Base-by-base conservation (phyloP, 164 flowering plant genomes). In the Tinospora cordifolia region DNA sequence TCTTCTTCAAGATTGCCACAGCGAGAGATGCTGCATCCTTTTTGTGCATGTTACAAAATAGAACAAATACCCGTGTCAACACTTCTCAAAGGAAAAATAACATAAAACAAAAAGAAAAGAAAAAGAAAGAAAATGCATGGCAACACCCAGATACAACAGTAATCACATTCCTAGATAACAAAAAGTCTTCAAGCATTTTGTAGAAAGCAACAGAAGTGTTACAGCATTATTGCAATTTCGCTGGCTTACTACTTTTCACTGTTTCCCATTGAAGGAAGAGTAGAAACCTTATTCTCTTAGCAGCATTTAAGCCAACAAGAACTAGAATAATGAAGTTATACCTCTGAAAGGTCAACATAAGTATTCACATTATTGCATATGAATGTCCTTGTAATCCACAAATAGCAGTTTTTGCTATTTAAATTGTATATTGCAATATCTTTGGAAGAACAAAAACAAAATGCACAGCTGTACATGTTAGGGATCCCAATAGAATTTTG, bases 21-120 rank as follows among this genome's bases (percentile, higher is more conserved):
- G 90, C 83, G 17, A 92, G 86, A 25, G 97, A 88, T 69, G 97
- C 98, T 65, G 99, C 98, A 82, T 94, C 99, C 99, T 94, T 76
- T 76, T 26, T 62, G 36, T 30, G 59, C 64, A 71, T 57, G 46
- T 60, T 40, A 70, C 41, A 62, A 38, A 9, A 17, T n/a, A 40
- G 36, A 66, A 72, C 21, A 58, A n/a, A 57, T 6, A 27, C 24
- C 9, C 8, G 38, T 17, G 60, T 19, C 60, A 54, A n/a, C 21
- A n/a, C 10, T 39, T 59, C n/a, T 65, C 22, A 44, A 46, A 15
- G n/a, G n/a, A n/a, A n/a, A n/a, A n/a, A n/a, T n/a, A n/a, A n/a
- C 22, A 62, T 65, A 6, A 22, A 40, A 1, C 39, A 39, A 21
- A 40, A 8, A 30, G 46, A 67, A 44, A 40, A 24, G 9, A 2